A percentile compares a stretch with the other conserved stretches of the same genome.
phyloP scores from a whole-genome alignment of 768 basidiomycete species.

The Agaricus subrufescens region DNA sequence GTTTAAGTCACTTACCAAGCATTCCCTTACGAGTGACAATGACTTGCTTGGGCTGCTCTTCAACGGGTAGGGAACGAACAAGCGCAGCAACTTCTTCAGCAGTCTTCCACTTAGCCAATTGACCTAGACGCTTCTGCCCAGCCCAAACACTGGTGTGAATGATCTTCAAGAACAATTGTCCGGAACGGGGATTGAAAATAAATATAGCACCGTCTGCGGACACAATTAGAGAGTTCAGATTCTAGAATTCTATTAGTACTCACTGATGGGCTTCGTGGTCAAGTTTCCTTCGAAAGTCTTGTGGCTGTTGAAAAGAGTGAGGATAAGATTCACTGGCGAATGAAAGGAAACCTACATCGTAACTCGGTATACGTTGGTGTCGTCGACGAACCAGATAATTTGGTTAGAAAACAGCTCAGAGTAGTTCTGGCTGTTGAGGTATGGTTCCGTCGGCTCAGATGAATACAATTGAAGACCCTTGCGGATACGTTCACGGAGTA shows the following conservation, averaged over 20 bases:
- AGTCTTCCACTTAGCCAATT: conserved; percentile 99
- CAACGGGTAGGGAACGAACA: conserved; percentile 96
- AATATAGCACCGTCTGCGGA: conserved; percentile 85
- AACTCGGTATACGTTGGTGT: conserved; percentile 99
- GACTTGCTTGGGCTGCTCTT: conserved; percentile 99
- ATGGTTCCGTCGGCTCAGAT: conserved; percentile 98
- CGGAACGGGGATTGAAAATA: conserved; percentile 99
- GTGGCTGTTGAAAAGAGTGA: conserved; percentile 47
- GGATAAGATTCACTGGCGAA: not conserved
- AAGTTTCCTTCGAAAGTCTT: conserved; percentile 99
- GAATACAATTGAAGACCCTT: conserved; percentile 98
- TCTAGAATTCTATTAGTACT: conserved; percentile 17
- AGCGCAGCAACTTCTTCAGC: conserved; percentile 99
- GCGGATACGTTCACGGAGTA: conserved; percentile 95
- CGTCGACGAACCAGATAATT: conserved; percentile 99
- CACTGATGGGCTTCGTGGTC: conserved; percentile 98
- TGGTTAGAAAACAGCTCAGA: conserved; percentile 97
- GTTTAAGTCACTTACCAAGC: conserved; percentile 58
- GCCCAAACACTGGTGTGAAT: conserved; percentile 99
- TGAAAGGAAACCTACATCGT: conserved; percentile 56
- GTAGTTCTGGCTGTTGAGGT: conserved; percentile 97
- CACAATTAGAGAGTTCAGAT: conserved; percentile 8
- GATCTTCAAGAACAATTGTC: conserved; percentile 97
- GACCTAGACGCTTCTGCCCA: conserved; percentile 98
- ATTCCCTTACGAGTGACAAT: conserved; percentile 99